Evolutionary conservation across 495 filamentous ascomycete species (phyloP).

Genomic region (Lasiosphaeris hirsuta): DNA sequence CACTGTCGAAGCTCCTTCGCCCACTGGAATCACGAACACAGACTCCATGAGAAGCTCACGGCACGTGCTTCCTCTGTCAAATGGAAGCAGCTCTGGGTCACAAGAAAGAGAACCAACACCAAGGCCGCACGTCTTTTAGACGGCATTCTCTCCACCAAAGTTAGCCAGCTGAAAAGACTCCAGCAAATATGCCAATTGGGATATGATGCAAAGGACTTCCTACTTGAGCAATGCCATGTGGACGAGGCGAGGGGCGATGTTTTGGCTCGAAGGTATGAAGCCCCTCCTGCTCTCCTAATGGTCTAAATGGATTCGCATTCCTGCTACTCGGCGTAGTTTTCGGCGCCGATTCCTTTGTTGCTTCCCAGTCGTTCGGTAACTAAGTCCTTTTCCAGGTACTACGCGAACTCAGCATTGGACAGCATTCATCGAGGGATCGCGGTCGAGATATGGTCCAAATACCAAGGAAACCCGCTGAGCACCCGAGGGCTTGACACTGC

Average conservation of each 20-base stretch:
- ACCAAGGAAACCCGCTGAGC: slow-evolving; percentile 30
- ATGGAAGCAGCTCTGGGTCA: slow-evolving; percentile 73
- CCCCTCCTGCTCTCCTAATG: neutral
- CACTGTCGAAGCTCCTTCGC: slow-evolving; percentile 65
- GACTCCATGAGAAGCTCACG: slow-evolving; percentile 54
- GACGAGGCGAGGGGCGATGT: slow-evolving; percentile 65
- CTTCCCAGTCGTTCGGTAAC: neutral
- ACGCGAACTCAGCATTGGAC: slow-evolving; percentile 66
- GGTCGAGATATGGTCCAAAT: slow-evolving; percentile 67
- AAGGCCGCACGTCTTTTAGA: slow-evolving; percentile 59
- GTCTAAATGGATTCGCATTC: too few species aligned
- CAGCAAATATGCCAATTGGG: slow-evolving; percentile 66
- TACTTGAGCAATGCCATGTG: slow-evolving; percentile 61
- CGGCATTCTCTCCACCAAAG: slow-evolving; percentile 64
- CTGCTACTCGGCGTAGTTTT: too few species aligned
- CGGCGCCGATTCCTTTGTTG: neutral
- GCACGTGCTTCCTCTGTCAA: slow-evolving; percentile 53
- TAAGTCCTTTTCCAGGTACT: slow-evolving; percentile 54
- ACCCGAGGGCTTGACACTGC: slow-evolving; percentile 59
- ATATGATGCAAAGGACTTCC: slow-evolving; percentile 84
- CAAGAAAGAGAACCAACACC: slow-evolving; percentile 53
- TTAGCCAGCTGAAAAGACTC: slow-evolving; percentile 64
- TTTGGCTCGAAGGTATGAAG: slow-evolving; percentile 69
- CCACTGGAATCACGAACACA: slow-evolving; percentile 71
- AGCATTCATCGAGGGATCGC: slow-evolving; percentile 79